Conservation (phyloP, 2,329 filamentous ascomycete genomes). For the Trichoderma hamatum region DNA sequence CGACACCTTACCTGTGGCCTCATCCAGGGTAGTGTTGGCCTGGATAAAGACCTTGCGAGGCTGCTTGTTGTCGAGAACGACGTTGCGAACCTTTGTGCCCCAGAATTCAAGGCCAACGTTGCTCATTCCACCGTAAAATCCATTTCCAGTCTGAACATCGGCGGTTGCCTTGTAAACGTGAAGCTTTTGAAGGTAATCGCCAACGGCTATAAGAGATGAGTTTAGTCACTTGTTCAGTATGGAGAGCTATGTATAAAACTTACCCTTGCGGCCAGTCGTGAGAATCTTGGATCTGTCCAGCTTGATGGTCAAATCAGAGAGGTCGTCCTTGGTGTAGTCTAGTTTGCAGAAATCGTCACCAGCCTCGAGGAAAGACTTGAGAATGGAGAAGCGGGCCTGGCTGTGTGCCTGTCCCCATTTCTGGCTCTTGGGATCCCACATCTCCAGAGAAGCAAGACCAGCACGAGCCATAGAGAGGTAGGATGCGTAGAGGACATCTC, state of each 20-base stretch:
- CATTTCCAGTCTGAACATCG: slow-evolving; percentile 75
- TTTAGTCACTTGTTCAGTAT: slow-evolving; percentile 29
- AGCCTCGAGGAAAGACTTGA: slow-evolving; percentile 81
- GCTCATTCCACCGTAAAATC: slow-evolving; percentile 83
- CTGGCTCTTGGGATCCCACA: slow-evolving; percentile 87
- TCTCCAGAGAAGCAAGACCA: slow-evolving; percentile 85
- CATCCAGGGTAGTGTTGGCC: slow-evolving; percentile 79
- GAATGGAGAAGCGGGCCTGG: slow-evolving; percentile 86
- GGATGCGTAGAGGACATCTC: slow-evolving; percentile 82
- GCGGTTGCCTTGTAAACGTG: slow-evolving; percentile 92
- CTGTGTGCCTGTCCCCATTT: slow-evolving; percentile 96
- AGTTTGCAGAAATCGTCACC: slow-evolving; percentile 87
- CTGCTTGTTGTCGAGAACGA: slow-evolving; percentile 76
- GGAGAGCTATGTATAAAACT: slow-evolving; percentile 26
- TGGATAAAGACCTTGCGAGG: slow-evolving; percentile 93
- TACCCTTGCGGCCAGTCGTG: slow-evolving; percentile 72
- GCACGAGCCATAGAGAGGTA: slow-evolving; percentile 94
- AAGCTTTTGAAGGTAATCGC: slow-evolving; percentile 84
- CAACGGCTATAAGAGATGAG: slow-evolving; percentile 61
- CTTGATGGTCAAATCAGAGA: slow-evolving; percentile 79
- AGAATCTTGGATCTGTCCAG: slow-evolving; percentile 87
- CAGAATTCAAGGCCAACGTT: slow-evolving; percentile 80
- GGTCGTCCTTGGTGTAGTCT: slow-evolving; percentile 69
- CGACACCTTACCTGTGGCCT: slow-evolving; percentile 68
- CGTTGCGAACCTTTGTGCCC: slow-evolving; percentile 75